phyloP scores from a whole-genome alignment of 225 moss, liverwort and hornwort species.

The Straminergon stramineum region DNA sequence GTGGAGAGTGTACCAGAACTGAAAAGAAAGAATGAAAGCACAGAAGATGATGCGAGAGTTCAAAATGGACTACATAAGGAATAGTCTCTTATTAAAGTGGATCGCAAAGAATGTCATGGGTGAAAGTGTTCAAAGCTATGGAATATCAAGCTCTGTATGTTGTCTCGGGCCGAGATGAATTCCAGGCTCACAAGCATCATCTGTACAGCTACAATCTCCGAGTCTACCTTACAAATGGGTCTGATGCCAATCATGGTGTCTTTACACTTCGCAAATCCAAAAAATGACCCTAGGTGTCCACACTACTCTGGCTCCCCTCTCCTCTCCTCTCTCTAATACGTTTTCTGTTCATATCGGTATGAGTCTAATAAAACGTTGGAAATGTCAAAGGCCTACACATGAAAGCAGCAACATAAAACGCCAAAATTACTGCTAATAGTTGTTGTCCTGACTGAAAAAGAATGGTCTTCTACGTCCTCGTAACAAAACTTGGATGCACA shows the following conservation, averaged over 20 bases:
- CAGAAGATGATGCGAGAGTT: neutral
- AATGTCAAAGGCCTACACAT: slow-evolving; percentile 16
- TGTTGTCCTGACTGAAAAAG: neutral
- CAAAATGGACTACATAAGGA: slow-evolving; percentile 19
- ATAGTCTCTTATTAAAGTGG: slow-evolving; percentile 36
- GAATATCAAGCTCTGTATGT: slow-evolving; percentile 54
- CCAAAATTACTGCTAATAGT: slow-evolving; percentile 30
- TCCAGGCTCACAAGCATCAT: slow-evolving; percentile 64
- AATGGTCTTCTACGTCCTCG: slow-evolving; percentile 20
- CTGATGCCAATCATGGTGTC: slow-evolving; percentile 38
- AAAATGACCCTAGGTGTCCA: slow-evolving; percentile 39
- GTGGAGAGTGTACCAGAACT: neutral
- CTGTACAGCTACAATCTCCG: slow-evolving; percentile 56
- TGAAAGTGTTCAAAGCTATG: slow-evolving; percentile 40
- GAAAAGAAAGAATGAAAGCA: neutral
- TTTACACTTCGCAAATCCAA: slow-evolving; percentile 63
- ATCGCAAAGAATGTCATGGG: slow-evolving; percentile 50
- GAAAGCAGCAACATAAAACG: slow-evolving; percentile 15
- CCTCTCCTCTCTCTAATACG: neutral
- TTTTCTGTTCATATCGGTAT: slow-evolving; percentile 18
- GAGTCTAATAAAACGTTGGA: slow-evolving; percentile 2
- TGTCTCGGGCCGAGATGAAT: slow-evolving; percentile 61
- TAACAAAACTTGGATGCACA: slow-evolving; percentile 16
- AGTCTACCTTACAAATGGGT: slow-evolving; percentile 54
- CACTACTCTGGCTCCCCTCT: neutral